Conservation (phyloP, 73 alveolate genomes). For the Tetrahymena borealis region DNA sequence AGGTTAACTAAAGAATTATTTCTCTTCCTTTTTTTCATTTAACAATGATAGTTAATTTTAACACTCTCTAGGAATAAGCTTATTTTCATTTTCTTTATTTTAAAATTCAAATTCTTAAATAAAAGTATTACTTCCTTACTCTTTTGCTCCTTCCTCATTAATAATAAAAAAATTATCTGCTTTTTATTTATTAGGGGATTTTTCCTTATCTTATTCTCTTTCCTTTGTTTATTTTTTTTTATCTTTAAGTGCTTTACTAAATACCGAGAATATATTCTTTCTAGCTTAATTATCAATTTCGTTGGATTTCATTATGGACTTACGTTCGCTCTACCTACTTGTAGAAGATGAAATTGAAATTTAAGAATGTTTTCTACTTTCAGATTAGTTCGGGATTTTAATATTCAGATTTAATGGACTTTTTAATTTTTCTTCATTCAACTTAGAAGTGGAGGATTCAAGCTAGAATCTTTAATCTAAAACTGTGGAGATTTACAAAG, state of each 20-base stretch:
- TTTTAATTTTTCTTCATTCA: neutral
- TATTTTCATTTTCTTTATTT: no score
- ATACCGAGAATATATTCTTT: neutral
- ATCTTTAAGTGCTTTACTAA: neutral
- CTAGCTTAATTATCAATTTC: neutral
- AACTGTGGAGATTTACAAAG: no score
- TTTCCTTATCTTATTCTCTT: neutral
- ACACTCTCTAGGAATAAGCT: no score
- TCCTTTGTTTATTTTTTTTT: no score
- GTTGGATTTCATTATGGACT: neutral
- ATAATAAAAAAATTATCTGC: neutral
- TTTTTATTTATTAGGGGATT: neutral
- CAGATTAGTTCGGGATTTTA: neutral
- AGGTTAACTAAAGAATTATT: no score
- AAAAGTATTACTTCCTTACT: neutral
- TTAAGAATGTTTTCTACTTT: neutral
- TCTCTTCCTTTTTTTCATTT: no score
- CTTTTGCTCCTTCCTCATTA: neutral
- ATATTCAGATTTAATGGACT: neutral
- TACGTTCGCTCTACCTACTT: neutral
- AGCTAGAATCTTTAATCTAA: no score
- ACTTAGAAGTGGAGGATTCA: no score
- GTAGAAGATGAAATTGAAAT: neutral
- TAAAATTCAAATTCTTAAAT: neutral
- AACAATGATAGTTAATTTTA: no score